These are phyloP conservation scores for Hypsizygus marmoreus DNA, from an alignment of 768 basidiomycete species.

Conservation along the genomic window DNA sequence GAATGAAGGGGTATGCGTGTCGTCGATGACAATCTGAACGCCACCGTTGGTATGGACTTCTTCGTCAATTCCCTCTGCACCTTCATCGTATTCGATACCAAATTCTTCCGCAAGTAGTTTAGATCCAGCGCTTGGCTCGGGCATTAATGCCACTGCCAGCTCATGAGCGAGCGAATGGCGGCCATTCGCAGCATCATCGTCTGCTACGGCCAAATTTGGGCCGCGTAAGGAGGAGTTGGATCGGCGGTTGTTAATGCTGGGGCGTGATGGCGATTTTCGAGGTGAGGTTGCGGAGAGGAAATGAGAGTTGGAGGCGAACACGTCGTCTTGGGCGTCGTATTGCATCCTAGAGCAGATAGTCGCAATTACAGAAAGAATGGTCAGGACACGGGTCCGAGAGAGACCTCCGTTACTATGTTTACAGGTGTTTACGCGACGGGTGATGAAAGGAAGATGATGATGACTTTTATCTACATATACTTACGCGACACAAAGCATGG, in stretches of 20 bases:
- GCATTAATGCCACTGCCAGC: conserved; percentile 84
- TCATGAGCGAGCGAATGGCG: conserved; percentile 84
- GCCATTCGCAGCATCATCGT: conserved; percentile 46
- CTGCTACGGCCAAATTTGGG: conserved; percentile 30
- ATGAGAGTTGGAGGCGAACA: conserved; percentile 28
- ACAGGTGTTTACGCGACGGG: conserved; percentile 22
- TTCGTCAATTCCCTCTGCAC: conserved; percentile 79
- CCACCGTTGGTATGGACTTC: conserved; percentile 29
- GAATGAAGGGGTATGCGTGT: conserved; percentile 37
- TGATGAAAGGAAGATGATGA: too few relatives aligned
- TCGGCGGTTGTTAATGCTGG: conserved; percentile 39
- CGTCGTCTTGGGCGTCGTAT: conserved; percentile 32
- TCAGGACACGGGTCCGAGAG: background rate
- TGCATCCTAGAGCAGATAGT: conserved; percentile 12
- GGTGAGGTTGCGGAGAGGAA: conserved; percentile 35
- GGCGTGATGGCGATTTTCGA: conserved; percentile 37
- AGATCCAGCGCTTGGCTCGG: conserved; percentile 78
- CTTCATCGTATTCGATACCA: conserved; percentile 87
- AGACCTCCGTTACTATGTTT: conserved; percentile 17
- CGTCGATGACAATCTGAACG: conserved; percentile 31
- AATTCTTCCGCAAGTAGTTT: conserved; percentile 85
- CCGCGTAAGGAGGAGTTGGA: conserved; percentile 55
- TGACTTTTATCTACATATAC: too few relatives aligned
- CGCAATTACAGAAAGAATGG: background rate
- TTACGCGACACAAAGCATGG: too few relatives aligned